These are phyloP conservation scores for Heliamphora exappendiculata DNA, from an alignment of 148 eudicot genomes.

Conservation along the genomic window DNA sequence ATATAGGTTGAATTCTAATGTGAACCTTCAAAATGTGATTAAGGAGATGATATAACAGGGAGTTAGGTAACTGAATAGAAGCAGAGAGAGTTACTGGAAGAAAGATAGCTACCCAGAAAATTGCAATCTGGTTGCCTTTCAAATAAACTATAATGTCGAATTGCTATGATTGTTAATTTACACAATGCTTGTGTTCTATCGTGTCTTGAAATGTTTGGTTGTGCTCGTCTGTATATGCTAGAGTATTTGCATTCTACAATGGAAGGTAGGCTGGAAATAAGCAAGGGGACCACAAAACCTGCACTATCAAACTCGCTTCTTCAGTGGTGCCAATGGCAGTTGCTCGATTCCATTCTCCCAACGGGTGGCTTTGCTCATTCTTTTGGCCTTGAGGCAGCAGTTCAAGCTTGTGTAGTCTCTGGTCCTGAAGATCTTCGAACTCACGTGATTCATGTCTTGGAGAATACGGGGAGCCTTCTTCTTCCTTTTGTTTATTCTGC, in stretches of 20 bases:
- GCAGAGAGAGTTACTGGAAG: too few relatives aligned
- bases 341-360: slow-evolving; percentile 81
- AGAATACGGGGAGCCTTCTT: slow-evolving; percentile 70
- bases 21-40: too few relatives aligned
- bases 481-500: slow-evolving; percentile 69
- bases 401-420: slow-evolving; percentile 54
- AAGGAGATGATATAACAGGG: too few relatives aligned
- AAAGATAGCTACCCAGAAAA: too few relatives aligned
- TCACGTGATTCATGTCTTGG: slow-evolving; percentile 49
- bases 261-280: slow-evolving; percentile 11
- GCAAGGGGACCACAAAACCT: slow-evolving; percentile 1
- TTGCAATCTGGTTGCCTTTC: too few relatives aligned
- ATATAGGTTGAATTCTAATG: too few relatives aligned
- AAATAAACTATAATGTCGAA: too few relatives aligned
- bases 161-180: too few relatives aligned
- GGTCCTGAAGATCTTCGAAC: slow-evolving; percentile 47
- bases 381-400: slow-evolving; percentile 80
- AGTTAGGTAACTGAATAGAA: too few relatives aligned
- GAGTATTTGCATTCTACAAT: slow-evolving; percentile 6
- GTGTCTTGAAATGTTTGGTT: slow-evolving; percentile 1
- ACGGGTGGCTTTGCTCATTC: slow-evolving; percentile 99
- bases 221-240: neutral
- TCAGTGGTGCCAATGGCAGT: slow-evolving; percentile 91
- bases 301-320: slow-evolving; percentile 13
- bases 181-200: too few relatives aligned